Conservation (phyloP, 2,329 filamentous ascomycete genomes). For the Teratosphaeria zuluensis region DNA sequence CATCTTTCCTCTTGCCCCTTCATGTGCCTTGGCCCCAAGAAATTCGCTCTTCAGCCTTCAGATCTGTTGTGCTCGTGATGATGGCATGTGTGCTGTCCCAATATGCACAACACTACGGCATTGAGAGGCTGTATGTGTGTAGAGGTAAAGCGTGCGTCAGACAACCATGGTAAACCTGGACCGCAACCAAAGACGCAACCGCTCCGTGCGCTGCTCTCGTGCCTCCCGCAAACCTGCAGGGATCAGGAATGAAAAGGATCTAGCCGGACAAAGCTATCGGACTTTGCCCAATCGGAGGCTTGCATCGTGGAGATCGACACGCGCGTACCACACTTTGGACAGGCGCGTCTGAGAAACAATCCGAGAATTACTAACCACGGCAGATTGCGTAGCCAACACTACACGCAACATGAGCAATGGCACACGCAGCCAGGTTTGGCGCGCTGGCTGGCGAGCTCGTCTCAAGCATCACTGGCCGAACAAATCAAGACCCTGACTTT, state of each 20-base stretch:
- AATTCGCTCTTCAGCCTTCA: neutral
- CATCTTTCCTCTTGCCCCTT: conserved; percentile 45
- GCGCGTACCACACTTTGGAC: neutral
- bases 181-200: neutral
- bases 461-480: conserved; percentile 48
- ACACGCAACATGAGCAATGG: conserved; percentile 45
- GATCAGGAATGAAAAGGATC: neutral
- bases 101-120: neutral
- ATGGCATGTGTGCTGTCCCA: neutral
- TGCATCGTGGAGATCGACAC: neutral
- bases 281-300: neutral
- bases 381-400: neutral
- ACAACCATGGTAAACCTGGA: neutral
- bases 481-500: conserved; percentile 19
- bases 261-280: neutral
- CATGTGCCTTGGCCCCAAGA: conserved; percentile 2
- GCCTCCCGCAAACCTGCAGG: neutral
- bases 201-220: neutral
- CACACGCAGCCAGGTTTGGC: conserved; percentile 56
- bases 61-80: neutral
- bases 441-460: conserved; percentile 63
- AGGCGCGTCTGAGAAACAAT: neutral
- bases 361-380: neutral
- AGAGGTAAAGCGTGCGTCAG: neutral
- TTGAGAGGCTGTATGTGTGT: neutral